Conservation (phyloP, 2,329 filamentous ascomycete genomes). For the Nigrospora sphaerica region DNA sequence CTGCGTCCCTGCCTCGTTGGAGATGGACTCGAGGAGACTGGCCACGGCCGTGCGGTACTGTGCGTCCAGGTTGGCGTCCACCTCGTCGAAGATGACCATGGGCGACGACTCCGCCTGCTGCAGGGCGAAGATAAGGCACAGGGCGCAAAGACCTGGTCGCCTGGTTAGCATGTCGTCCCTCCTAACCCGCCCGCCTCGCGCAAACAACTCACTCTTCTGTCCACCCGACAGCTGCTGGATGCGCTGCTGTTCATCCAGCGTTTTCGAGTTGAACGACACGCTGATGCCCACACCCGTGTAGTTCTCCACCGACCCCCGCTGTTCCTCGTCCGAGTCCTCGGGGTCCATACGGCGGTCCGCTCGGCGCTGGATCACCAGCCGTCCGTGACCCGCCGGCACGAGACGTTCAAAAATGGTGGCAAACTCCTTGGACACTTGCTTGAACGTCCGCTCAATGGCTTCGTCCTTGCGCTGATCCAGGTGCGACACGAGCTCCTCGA, state of each 20-base stretch:
- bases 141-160: conserved; percentile 71
- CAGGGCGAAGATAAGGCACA: conserved; percentile 98
- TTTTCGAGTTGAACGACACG: conserved; percentile 97
- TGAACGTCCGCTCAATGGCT: conserved; percentile 96
- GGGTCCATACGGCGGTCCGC: conserved; percentile 62
- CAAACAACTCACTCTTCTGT: conserved; percentile 72
- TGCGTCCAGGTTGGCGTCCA: conserved; percentile 95
- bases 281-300: conserved; percentile 95
- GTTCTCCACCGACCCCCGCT: conserved; percentile 74
- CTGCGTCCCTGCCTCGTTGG: conserved; percentile 58
- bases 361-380: conserved; percentile 86
- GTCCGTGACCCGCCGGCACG: conserved; percentile 86
- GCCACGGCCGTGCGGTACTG: conserved; percentile 97
- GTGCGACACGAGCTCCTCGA: conserved; percentile 85
- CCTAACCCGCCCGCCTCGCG: background rate
- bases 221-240: conserved; percentile 96
- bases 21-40: conserved; percentile 75
- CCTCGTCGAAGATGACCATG: conserved; percentile 99
- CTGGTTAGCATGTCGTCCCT: conserved; percentile 7
- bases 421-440: conserved; percentile 93
- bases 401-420: conserved; percentile 89
- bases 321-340: conserved; percentile 64
- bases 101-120: conserved; percentile 95
- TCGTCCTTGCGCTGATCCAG: conserved; percentile 95
- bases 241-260: conserved; percentile 89